Base-by-base conservation (phyloP, 495 filamentous ascomycete genomes). In the Podospora bellae-mahoneyi region DNA sequence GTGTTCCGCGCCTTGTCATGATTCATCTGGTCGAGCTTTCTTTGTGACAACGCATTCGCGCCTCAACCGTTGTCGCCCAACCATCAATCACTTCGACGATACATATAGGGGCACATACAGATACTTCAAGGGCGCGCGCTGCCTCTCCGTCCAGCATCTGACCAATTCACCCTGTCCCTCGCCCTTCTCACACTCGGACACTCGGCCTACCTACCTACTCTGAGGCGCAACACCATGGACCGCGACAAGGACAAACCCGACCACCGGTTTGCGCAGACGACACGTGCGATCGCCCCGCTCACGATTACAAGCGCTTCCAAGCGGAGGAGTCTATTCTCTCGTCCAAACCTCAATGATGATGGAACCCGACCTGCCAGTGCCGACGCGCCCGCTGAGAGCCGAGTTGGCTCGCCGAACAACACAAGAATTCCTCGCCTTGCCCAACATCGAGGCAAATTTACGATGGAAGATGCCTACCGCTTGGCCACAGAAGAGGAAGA, bases 401-500 rank as follows among this genome's bases (percentile, higher is more conserved):
- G 70, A 19, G 20, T 19, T 44, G 67, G 71, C n/a, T 78, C 78
- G n/a, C 59, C 77, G 3, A 74, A 66, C 56, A 71, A 69, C 56
- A 79, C 81, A 20, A 78, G 69, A 64, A 83, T 83, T 58, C 81
- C 82, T 18, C 78, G 75, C 28, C 79, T 75, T 20, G 55, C 71
- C 20, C 67, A 69, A 39, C 71, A 73, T 26, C 71, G 68, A n/a
- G 63, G 73, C 39, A 76, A 75, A 4, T 76, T 83, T 61, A 77
- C 68, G 39, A 60, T 82, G 13, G 70, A 67, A 16, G 80, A 82
- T 30, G 82, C 82, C 59, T 84, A 79, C 62, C 74, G 68, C 68
- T 73, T 78, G 72, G 82, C 81, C 32, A 69, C 77, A 64, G 77
- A 79, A 64, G 80, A 82, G 68, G 78, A 81, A 32, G 76, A 80